Evolutionary conservation across 495 filamentous ascomycete species (phyloP).

Genomic region (Xylona heveae): DNA sequence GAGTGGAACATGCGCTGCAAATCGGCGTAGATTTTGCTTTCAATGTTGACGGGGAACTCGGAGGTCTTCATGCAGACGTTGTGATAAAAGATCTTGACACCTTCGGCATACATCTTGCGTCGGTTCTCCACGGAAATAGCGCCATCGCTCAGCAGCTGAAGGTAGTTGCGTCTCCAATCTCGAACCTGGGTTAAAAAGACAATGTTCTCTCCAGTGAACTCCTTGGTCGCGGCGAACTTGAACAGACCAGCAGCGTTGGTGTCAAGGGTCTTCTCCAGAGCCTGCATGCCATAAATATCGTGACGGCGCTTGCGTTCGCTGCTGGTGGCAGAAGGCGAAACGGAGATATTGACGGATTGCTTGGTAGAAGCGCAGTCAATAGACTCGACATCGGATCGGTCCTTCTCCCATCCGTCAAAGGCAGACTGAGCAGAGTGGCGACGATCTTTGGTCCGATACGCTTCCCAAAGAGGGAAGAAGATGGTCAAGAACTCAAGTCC

Average conservation of each 20-base stretch:
- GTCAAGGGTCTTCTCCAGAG: conserved; percentile 33
- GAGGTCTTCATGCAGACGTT: conserved; percentile 35
- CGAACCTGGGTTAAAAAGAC: conserved; percentile 36
- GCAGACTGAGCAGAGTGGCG: conserved; percentile 20
- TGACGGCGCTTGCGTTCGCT: conserved; percentile 15
- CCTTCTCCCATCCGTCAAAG: conserved; percentile 18
- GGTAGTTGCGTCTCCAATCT: conserved; percentile 25
- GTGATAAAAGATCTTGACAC: conserved; percentile 23
- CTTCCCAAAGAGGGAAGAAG: conserved; percentile 31
- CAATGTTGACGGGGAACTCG: conserved; percentile 34
- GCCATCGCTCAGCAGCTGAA: conserved; percentile 10
- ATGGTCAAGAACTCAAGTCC: conserved; percentile 30
- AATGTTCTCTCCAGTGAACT: conserved; percentile 50
- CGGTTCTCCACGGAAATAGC: conserved; percentile 3
- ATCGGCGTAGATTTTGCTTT: conserved; percentile 20
- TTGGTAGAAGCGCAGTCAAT: conserved; percentile 1
- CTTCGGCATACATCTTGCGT: conserved; percentile 7
- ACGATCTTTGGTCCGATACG: conserved; percentile 8
- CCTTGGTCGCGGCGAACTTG: conserved; percentile 34
- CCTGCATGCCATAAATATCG: conserved; percentile 31
- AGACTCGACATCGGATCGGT: conserved; percentile 8
- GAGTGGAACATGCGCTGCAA: conserved; percentile 29
- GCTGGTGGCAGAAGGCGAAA: conserved; percentile 7
- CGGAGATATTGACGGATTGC: conserved; percentile 1
- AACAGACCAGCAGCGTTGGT: conserved; percentile 32